Evolutionary conservation across 331 rosid genomes (phyloP).

Genomic region (Cydonia oblonga): DNA sequence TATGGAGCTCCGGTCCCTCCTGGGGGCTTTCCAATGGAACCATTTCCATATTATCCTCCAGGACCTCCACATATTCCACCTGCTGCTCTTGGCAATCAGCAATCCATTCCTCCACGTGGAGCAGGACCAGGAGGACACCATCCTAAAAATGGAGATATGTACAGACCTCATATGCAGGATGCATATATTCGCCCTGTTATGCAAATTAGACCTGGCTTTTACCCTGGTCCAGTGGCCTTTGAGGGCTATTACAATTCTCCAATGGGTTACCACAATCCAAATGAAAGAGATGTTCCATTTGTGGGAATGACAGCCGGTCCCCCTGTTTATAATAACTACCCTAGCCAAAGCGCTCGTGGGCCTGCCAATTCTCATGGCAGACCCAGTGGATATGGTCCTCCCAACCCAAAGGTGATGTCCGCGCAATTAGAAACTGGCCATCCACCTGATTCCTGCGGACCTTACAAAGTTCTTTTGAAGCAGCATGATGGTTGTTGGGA

Average conservation of each 20-base stretch:
- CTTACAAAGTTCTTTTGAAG: slow-evolving; percentile 73
- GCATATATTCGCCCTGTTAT: slow-evolving; percentile 60
- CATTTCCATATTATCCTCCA: slow-evolving; percentile 64
- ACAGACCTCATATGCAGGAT: slow-evolving; percentile 73
- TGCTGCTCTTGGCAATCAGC: slow-evolving; percentile 47
- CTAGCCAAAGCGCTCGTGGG: slow-evolving; percentile 46
- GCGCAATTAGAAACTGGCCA: slow-evolving; percentile 53
- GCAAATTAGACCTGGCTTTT: slow-evolving; percentile 81
- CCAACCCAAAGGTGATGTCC: slow-evolving; percentile 29
- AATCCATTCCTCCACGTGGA: slow-evolving; percentile 50
- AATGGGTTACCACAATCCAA: slow-evolving; percentile 55
- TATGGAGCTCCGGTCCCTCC: slow-evolving; percentile 60
- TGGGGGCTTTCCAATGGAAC: slow-evolving; percentile 72
- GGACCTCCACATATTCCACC: slow-evolving; percentile 68
- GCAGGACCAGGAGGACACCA: slow-evolving; percentile 64
- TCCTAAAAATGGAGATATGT: slow-evolving; percentile 71
- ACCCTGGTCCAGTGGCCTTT: slow-evolving; percentile 56
- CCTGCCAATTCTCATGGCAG: slow-evolving; percentile 44
- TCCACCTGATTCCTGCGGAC: slow-evolving; percentile 49
- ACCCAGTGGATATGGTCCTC: slow-evolving; percentile 38
- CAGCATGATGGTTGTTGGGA: slow-evolving; percentile 47
- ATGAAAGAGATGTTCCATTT: slow-evolving; percentile 58
- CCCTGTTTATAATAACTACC: slow-evolving; percentile 42
- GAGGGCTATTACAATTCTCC: slow-evolving; percentile 70
- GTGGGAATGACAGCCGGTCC: slow-evolving; percentile 63